Base-by-base conservation (phyloP, 2,329 filamentous ascomycete genomes). In the Zopfia rhizophila region DNA sequence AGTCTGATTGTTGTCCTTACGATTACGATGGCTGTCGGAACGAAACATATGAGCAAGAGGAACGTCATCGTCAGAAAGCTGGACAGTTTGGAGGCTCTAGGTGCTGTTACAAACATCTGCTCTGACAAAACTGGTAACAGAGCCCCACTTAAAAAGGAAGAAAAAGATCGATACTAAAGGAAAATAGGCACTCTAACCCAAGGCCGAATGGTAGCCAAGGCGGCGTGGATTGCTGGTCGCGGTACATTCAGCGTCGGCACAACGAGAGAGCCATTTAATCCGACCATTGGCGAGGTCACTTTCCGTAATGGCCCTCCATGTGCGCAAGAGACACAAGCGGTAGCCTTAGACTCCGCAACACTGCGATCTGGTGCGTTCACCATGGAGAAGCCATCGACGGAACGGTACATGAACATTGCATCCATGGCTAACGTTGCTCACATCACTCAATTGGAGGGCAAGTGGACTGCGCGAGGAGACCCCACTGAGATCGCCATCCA, bases 401-500 rank as follows among this genome's bases (percentile, higher is more conserved):
- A 57, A 17, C 47, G 37, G n/a, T 72, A 63, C 37, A 57, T 70
- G 17, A 63, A 70, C 21, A 55, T 68, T 30, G 63, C 46, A 17
- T 70, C 71, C 7, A 58, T 74, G 27, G 78, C 78, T 33, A 82
- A 82, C 56, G 68, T 82, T 22, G 79, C 79, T 3, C 75, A 73
- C 3, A 72, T 84, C 8, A 70, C 71, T 32, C 72, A 73, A 27
- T 69, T 74, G 2, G 69, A 75, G 35, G 68, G 72, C 13, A 49
- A 55, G 11, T 72, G 68, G 68, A 58, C 62, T 21, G 65, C 67
- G 10, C 61, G 58, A 37, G 68, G 68, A 38, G 68, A 71, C 29
- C 68, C 67, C 3, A 89, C 86, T 0, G 87, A 90, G 58, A 87
- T 90, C 50, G 86, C 87, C 3, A 86, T 90, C 32, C 86, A 89